A percentile compares a stretch with the other conserved stretches of the same genome.
Conservation (phyloP, 228 moss, liverwort and hornwort species). For the Sphagnum magellanicum region DNA sequence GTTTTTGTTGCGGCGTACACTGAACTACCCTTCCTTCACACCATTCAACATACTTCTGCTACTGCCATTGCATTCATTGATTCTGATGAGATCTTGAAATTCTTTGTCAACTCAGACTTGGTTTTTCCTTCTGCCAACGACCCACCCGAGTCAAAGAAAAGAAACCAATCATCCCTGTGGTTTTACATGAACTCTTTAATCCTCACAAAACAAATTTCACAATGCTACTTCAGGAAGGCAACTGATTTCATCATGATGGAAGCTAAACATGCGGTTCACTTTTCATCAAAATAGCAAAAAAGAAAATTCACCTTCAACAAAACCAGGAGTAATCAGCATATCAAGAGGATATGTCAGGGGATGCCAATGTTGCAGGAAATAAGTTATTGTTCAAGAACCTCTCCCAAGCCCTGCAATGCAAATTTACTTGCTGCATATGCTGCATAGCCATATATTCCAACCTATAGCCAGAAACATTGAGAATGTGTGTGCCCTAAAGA, state of each 20-base stretch:
- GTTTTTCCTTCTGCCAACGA: slow-evolving; percentile 54
- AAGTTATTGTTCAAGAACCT: slow-evolving; percentile 74
- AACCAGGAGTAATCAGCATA: slow-evolving; percentile 58
- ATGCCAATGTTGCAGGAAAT: slow-evolving; percentile 62
- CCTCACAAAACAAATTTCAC: too few relatives aligned
- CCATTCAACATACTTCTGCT: slow-evolving; percentile 10
- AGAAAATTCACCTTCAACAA: slow-evolving; percentile 42
- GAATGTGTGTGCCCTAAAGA: too few relatives aligned
- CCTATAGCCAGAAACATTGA: slow-evolving; percentile 22
- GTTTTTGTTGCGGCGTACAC: too few relatives aligned
- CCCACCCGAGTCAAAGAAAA: background rate
- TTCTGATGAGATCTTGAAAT: slow-evolving; percentile 38
- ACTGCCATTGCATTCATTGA: slow-evolving; percentile 55
- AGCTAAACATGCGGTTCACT: too few relatives aligned
- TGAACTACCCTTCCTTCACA: too few relatives aligned
- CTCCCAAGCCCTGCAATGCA: slow-evolving; percentile 71
- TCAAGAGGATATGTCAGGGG: slow-evolving; percentile 79
- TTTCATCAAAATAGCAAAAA: too few relatives aligned
- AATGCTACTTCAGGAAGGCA: too few relatives aligned
- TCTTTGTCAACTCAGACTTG: slow-evolving; percentile 58
- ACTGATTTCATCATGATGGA: too few relatives aligned
- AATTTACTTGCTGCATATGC: slow-evolving; percentile 70
- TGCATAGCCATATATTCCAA: slow-evolving; percentile 74
- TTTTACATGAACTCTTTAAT: too few relatives aligned
- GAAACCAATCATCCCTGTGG: background rate